A percentile compares a stretch with the other conserved stretches of the same genome.
phyloP scores from a whole-genome alignment of 2,329 filamentous ascomycete species.

The Juglanconis juglandina region DNA sequence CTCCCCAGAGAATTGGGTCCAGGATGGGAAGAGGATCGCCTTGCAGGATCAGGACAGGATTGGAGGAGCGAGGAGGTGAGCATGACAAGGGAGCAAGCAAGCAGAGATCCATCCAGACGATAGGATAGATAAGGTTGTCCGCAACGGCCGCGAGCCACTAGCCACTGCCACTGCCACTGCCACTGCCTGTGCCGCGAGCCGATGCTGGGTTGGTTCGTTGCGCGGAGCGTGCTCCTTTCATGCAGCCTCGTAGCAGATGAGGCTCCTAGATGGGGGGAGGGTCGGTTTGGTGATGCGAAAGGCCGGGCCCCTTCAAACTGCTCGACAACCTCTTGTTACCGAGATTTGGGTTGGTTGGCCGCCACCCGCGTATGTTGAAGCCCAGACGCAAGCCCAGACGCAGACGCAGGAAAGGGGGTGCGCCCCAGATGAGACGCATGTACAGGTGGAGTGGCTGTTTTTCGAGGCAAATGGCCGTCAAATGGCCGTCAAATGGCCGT shows the following conservation, averaged over 20 bases:
- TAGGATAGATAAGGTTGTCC: neutral
- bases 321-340: neutral
- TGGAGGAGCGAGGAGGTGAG: neutral
- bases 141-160: no score
- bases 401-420: neutral
- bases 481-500: neutral
- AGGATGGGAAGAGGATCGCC: slow-evolving; percentile 3
- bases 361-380: neutral
- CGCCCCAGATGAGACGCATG: neutral
- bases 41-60: slow-evolving; percentile 1
- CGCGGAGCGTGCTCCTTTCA: neutral
- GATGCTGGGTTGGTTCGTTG: slow-evolving; percentile 5
- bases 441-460: neutral
- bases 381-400: neutral
- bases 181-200: neutral
- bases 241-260: neutral
- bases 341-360: neutral
- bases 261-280: neutral
- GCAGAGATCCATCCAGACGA: neutral
- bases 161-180: no score
- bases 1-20: slow-evolving; percentile 5
- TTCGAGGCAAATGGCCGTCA: neutral
- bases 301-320: neutral
- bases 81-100: neutral
- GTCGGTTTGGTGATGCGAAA: neutral